Conservation (phyloP, 2,329 filamentous ascomycete genomes). For the Botrytis tulipae region DNA sequence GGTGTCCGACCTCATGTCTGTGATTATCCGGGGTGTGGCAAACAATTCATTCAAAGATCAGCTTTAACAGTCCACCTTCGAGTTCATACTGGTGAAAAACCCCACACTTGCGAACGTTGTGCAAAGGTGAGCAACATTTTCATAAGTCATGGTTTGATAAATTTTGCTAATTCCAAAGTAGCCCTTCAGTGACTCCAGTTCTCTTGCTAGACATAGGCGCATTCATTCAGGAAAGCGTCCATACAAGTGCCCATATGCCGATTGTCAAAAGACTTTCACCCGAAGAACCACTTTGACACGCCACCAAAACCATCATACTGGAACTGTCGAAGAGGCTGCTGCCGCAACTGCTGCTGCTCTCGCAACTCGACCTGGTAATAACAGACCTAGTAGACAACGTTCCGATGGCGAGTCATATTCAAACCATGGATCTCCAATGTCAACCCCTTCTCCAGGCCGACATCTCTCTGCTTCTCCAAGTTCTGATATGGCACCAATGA, state of each 20-base stretch:
- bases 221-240: slow-evolving; percentile 95
- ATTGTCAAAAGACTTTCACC: slow-evolving; percentile 98
- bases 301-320: slow-evolving; percentile 94
- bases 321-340: slow-evolving; percentile 90
- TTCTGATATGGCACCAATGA: slow-evolving; percentile 68
- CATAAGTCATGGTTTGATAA: slow-evolving; percentile 21
- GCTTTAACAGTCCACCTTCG: slow-evolving; percentile 93
- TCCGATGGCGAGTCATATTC: slow-evolving; percentile 72
- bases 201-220: slow-evolving; percentile 84
- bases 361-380: slow-evolving; percentile 48
- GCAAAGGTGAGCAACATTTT: slow-evolving; percentile 67
- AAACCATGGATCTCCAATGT: slow-evolving; percentile 69
- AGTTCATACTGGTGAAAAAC: slow-evolving; percentile 97
- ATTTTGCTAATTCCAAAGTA: slow-evolving; percentile 43
- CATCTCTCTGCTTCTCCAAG: slow-evolving; percentile 77
- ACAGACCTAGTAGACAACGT: slow-evolving; percentile 51
- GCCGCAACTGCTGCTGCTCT: slow-evolving; percentile 84
- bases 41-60: slow-evolving; percentile 95
- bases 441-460: slow-evolving; percentile 81
- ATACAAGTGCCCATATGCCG: slow-evolving; percentile 95
- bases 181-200: slow-evolving; percentile 97
- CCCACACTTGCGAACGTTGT: slow-evolving; percentile 95
- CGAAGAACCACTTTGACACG: slow-evolving; percentile 90
- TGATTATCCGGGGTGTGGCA: slow-evolving; percentile 83
- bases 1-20: slow-evolving; percentile 89